Percentiles rank a stretch among this genome's conserved stretches.
Conservation (phyloP, 2,329 filamentous ascomycete species). For the Cordyceps cicadae region DNA sequence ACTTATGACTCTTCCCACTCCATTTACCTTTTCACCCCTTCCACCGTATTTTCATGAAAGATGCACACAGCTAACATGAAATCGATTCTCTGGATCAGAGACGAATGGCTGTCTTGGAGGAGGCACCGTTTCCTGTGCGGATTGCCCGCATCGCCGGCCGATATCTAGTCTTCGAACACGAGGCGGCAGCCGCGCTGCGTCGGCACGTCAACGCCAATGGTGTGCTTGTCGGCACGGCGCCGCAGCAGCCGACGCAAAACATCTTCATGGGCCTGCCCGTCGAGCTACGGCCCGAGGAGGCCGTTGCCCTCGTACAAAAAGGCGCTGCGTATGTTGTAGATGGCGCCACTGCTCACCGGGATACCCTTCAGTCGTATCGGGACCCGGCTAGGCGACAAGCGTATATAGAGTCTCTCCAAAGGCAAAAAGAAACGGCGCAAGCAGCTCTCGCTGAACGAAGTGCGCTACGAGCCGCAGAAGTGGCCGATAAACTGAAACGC, state of each 20-base stretch:
- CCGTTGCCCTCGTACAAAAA: slow-evolving; percentile 67
- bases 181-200: slow-evolving; percentile 69
- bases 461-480: slow-evolving; percentile 26
- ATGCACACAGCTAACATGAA: slow-evolving; percentile 1
- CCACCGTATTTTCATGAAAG: not conserved
- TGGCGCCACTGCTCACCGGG: slow-evolving; percentile 62
- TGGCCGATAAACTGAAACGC: slow-evolving; percentile 18
- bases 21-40: not conserved
- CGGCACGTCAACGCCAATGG: slow-evolving; percentile 77
- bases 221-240: slow-evolving; percentile 77
- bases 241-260: slow-evolving; percentile 90
- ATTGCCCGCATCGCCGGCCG: slow-evolving; percentile 74
- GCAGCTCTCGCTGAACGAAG: slow-evolving; percentile 31
- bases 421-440: slow-evolving; percentile 34
- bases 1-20: slow-evolving; percentile 28
- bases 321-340: slow-evolving; percentile 73
- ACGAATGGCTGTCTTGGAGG: slow-evolving; percentile 16
- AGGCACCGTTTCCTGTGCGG: slow-evolving; percentile 46
- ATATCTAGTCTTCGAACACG: slow-evolving; percentile 84
- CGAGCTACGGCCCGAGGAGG: slow-evolving; percentile 87
- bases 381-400: slow-evolving; percentile 45
- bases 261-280: slow-evolving; percentile 83
- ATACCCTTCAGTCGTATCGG: slow-evolving; percentile 51
- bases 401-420: slow-evolving; percentile 53
- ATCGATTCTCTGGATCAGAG: not conserved